A percentile compares a stretch with the other conserved stretches of the same genome.
phyloP scores from a whole-genome alignment of 2,329 filamentous ascomycete genomes.

The Clonostachys byssicola region DNA sequence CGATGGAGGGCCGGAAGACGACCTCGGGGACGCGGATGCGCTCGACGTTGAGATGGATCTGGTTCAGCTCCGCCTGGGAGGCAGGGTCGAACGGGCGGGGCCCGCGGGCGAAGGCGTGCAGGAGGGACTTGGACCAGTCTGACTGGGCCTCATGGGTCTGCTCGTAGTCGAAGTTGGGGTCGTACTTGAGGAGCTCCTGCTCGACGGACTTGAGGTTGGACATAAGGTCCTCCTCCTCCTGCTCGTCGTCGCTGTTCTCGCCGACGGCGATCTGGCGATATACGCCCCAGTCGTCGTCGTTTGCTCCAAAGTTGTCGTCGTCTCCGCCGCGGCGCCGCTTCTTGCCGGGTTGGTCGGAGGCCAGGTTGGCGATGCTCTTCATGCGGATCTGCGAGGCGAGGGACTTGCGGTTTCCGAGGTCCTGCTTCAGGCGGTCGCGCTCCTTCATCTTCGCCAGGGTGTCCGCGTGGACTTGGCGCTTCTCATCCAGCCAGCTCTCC shows the following conservation, averaged over 20 bases:
- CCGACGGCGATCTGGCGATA: conserved; percentile 90
- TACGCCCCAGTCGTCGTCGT: conserved; percentile 97
- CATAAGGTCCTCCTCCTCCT: conserved; percentile 85
- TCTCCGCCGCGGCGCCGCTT: conserved; percentile 84
- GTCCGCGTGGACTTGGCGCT: conserved; percentile 66
- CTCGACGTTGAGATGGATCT: conserved; percentile 95
- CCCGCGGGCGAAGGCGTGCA: conserved; percentile 87
- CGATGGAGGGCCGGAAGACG: conserved; percentile 87
- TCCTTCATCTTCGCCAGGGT: conserved; percentile 85
- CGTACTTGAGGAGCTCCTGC: conserved; percentile 78
- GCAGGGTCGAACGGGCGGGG: conserved; percentile 81
- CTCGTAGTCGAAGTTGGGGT: conserved; percentile 86
- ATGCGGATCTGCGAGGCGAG: conserved; percentile 95
- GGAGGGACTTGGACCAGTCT: conserved; percentile 89
- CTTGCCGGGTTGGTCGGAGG: conserved; percentile 79
- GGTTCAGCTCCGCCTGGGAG: conserved; percentile 74
- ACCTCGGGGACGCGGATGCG: conserved; percentile 92
- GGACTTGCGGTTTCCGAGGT: conserved; percentile 94
- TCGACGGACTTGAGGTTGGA: conserved; percentile 73
- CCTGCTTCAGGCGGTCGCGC: conserved; percentile 85
- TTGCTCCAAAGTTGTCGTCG: conserved; percentile 93
- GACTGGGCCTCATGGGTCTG: conserved; percentile 87
- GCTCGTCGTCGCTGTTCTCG: conserved; percentile 78
- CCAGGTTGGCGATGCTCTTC: conserved; percentile 96
- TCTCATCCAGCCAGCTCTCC: conserved; percentile 81